Percentiles rank a stretch among this genome's conserved stretches.
phyloP scores from a whole-genome alignment of 306 rosid species.

The Gleditsia sinensis region DNA sequence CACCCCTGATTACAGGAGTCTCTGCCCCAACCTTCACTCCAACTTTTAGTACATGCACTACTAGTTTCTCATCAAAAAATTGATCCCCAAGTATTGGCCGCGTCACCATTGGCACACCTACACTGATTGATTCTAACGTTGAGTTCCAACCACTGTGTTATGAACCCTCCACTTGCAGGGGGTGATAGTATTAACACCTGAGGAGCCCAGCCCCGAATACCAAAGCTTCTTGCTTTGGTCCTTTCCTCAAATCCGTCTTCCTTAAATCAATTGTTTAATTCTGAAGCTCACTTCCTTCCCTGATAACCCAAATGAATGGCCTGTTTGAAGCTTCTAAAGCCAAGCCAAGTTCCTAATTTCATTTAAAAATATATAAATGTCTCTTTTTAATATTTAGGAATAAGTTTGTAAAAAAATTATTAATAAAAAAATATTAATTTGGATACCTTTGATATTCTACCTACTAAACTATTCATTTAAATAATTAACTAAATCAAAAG shows the following conservation, averaged over 20 bases:
- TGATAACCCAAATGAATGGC: constrained; percentile 64
- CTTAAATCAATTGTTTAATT: constrained; percentile 40
- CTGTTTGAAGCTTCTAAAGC: constrained; percentile 57
- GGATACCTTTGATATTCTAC: too few species aligned
- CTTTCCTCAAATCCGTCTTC: constrained; percentile 49
- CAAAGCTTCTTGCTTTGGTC: constrained; percentile 32
- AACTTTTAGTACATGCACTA: constrained; percentile 32
- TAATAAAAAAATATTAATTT: too few species aligned
- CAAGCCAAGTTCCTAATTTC: constrained; percentile 48
- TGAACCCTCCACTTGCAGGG: constrained; percentile 52
- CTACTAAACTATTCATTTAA: too few species aligned
- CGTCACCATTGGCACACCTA: constrained; percentile 59
- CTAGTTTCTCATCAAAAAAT: constrained; percentile 41
- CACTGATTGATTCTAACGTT: constrained; percentile 49
- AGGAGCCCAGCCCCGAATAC: constrained; percentile 68
- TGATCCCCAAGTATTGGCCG: constrained; percentile 66
- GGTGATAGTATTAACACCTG: constrained; percentile 54
- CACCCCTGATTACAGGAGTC: constrained; percentile 17
- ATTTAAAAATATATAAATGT: too few species aligned
- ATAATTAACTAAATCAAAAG: too few species aligned
- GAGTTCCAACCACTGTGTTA: constrained; percentile 78
- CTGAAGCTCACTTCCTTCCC: constrained; percentile 35
- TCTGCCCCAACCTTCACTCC: constrained; percentile 46
- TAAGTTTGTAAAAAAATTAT: too few species aligned
- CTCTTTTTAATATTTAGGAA: too few species aligned